Percentiles rank a stretch among this genome's conserved stretches.
Evolutionary conservation across 352 stramenopile species (phyloP).

Genomic region (Phytophthora quininea): DNA sequence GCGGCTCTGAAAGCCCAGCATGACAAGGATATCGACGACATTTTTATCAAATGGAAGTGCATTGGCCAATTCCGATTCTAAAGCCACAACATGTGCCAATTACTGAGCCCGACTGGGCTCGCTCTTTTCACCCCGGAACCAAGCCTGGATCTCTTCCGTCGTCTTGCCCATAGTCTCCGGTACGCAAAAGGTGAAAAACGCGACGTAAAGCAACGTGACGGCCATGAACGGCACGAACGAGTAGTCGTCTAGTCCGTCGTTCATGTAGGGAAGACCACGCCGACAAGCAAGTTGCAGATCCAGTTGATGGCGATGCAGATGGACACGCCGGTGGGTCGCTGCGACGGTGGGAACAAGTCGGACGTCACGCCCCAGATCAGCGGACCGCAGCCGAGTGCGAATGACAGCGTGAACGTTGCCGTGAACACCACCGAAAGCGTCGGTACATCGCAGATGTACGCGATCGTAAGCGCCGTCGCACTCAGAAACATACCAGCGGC

Average conservation of each 20-base stretch:
- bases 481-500: conserved; percentile 37
- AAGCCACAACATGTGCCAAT: background rate
- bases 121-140: conserved; percentile 13
- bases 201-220: conserved; percentile 36
- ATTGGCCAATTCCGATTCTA: background rate
- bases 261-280: conserved; percentile 52
- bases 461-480: conserved; percentile 31
- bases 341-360: conserved; percentile 49
- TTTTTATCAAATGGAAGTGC: background rate
- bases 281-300: conserved; percentile 45
- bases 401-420: conserved; percentile 36
- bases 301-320: conserved; percentile 52
- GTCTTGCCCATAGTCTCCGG: conserved; percentile 57
- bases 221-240: conserved; percentile 47
- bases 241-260: conserved; percentile 34
- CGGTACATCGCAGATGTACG: conserved; percentile 20
- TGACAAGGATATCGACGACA: no score
- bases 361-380: conserved; percentile 46
- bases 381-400: conserved; percentile 42
- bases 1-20: no score
- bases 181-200: conserved; percentile 36
- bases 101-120: background rate
- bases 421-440: conserved; percentile 49
- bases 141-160: conserved; percentile 49
- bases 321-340: conserved; percentile 42